Conservation (phyloP, 2,329 filamentous ascomycete genomes). For the Graphilbum fragrans region DNA sequence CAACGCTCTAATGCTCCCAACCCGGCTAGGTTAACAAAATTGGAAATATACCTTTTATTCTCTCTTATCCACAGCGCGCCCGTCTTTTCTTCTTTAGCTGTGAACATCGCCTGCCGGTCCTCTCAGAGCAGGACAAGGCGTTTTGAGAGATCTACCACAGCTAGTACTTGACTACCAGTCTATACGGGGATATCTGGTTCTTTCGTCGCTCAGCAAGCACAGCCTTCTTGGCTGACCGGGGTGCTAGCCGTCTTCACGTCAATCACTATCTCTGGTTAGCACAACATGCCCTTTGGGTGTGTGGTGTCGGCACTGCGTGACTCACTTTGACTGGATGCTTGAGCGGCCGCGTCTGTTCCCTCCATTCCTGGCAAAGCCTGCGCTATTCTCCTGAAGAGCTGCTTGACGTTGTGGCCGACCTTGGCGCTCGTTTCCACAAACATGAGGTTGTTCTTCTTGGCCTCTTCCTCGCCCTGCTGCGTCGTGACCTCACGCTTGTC, state of each 20-base stretch:
- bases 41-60: background rate
- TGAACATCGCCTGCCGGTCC: too few relatives aligned
- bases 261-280: too few relatives aligned
- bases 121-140: too few relatives aligned
- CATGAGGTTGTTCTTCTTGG: constrained; percentile 95
- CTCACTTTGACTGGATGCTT: constrained; percentile 61
- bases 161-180: too few relatives aligned
- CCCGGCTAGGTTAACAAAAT: background rate
- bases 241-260: constrained; percentile 77
- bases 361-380: constrained; percentile 98
- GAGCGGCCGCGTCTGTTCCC: constrained; percentile 66
- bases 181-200: too few relatives aligned
- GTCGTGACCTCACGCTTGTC: constrained; percentile 97
- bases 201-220: constrained; percentile 41
- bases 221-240: constrained; percentile 60
- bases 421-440: constrained; percentile 99
- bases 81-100: too few relatives aligned
- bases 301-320: background rate
- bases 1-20: background rate
- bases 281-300: too few relatives aligned
- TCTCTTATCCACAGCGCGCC: background rate
- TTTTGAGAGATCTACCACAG: too few relatives aligned
- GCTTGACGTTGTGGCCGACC: constrained; percentile 95
- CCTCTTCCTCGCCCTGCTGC: constrained; percentile 92
- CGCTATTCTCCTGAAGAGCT: constrained; percentile 92